Conservation (phyloP, 2,329 filamentous ascomycete genomes). For the Moelleriella libera region DNA sequence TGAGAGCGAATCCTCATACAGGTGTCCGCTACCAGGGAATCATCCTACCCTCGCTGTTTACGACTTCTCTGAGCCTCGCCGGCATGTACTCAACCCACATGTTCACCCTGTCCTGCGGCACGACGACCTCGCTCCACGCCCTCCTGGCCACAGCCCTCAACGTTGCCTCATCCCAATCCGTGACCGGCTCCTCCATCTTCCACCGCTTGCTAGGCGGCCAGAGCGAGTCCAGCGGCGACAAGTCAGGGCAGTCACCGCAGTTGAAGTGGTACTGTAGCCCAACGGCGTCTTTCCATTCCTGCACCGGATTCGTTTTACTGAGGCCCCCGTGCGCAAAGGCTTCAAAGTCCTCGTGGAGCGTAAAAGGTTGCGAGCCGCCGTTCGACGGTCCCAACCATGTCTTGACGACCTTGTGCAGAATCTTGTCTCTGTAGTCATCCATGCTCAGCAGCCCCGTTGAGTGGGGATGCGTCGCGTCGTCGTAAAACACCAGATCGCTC, state of each 20-base stretch:
- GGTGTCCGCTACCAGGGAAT: constrained; percentile 16
- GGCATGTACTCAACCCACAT: constrained; percentile 23
- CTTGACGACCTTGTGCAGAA: constrained; percentile 19
- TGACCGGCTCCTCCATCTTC: constrained; percentile 9
- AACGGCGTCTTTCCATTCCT: constrained; percentile 21
- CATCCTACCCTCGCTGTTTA: constrained; percentile 16
- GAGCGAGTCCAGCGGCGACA: constrained; percentile 20
- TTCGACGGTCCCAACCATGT: constrained; percentile 12
- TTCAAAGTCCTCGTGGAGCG: constrained; percentile 21
- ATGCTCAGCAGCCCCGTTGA: constrained; percentile 16
- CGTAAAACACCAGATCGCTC: constrained; percentile 22
- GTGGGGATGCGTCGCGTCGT: constrained; percentile 19
- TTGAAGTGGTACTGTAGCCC: constrained; percentile 17
- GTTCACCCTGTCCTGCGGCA: constrained; percentile 18
- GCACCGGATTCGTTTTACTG: constrained; percentile 20
- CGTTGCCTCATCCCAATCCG: constrained; percentile 19
- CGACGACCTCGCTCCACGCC: constrained; percentile 10
- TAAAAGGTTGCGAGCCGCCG: constrained; percentile 11
- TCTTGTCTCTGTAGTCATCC: constrained; percentile 18
- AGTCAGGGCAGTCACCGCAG: constrained; percentile 22
- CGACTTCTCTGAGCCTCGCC: constrained; percentile 16
- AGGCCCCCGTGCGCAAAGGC: constrained; percentile 19
- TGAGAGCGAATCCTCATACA: neutral
- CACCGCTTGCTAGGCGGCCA: constrained; percentile 21
- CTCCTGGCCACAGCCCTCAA: constrained; percentile 15